Conservation (phyloP, 176 grass and related monocot genomes). For the Raddia distichophylla region DNA sequence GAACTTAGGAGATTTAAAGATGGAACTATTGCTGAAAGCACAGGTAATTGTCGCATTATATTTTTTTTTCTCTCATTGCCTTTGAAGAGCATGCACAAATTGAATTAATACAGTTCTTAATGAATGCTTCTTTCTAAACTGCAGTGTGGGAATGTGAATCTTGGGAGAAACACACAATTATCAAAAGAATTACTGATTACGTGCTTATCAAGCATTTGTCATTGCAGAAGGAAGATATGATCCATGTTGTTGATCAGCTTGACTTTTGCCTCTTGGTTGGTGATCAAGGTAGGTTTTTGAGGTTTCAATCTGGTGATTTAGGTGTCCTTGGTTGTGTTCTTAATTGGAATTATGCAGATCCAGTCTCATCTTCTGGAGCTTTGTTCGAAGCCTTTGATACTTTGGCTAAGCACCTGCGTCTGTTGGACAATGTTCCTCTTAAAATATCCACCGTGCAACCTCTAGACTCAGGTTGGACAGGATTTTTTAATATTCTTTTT, state of each 20-base stretch:
- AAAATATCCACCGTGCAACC: constrained; percentile 86
- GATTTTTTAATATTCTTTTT: constrained; percentile 21
- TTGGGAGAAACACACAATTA: constrained; percentile 83
- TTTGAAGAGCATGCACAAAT: constrained; percentile 30
- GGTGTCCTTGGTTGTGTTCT: constrained; percentile 18
- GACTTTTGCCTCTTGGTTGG: constrained; percentile 84
- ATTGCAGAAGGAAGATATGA: constrained; percentile 58
- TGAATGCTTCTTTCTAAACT: constrained; percentile 41
- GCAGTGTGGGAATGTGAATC: constrained; percentile 77
- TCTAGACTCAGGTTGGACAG: constrained; percentile 67
- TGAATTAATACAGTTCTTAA: constrained; percentile 17
- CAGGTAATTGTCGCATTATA: constrained; percentile 58
- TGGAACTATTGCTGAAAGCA: constrained; percentile 95
- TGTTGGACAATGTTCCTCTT: constrained; percentile 85
- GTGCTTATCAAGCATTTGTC: constrained; percentile 76
- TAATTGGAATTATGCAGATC: constrained; percentile 62
- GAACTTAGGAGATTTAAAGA: constrained; percentile 98
- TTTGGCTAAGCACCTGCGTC: constrained; percentile 67
- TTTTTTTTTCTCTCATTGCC: constrained; percentile 22
- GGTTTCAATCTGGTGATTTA: constrained; percentile 35
- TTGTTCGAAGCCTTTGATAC: constrained; percentile 75
- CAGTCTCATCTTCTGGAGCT: constrained; percentile 64
- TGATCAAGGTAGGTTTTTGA: constrained; percentile 58
- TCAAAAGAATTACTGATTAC: constrained; percentile 77
- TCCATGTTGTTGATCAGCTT: constrained; percentile 86